phyloP scores from a whole-genome alignment of 2,329 filamentous ascomycete genomes.

The Fusarium succisae region DNA sequence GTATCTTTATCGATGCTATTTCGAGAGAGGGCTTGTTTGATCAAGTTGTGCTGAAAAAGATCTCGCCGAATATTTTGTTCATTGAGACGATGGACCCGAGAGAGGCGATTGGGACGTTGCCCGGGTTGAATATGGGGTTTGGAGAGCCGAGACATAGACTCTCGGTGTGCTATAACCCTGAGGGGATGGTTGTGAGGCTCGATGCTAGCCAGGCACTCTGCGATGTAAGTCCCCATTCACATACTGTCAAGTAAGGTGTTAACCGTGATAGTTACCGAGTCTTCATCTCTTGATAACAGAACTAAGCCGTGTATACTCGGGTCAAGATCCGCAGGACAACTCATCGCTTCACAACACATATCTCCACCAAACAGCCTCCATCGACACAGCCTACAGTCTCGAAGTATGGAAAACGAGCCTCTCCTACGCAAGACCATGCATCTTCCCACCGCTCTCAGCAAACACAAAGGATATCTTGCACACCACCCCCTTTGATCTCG shows the following conservation, averaged over 20 bases:
- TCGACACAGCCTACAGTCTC: conserved; percentile 48
- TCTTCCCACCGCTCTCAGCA: conserved; percentile 55
- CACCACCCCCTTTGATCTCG: conserved; percentile 52
- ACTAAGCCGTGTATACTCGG: conserved; percentile 56
- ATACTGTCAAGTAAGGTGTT: not conserved
- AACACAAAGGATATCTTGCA: conserved; percentile 43
- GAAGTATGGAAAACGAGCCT: conserved; percentile 59
- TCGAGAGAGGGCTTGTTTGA: conserved; percentile 60
- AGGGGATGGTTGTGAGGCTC: conserved; percentile 58
- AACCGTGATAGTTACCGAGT: conserved; percentile 45
- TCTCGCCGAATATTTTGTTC: conserved; percentile 63
- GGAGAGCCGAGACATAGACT: conserved; percentile 60
- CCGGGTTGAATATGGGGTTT: conserved; percentile 50
- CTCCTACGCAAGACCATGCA: conserved; percentile 51
- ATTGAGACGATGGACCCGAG: conserved; percentile 55
- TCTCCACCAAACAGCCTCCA: conserved; percentile 40
- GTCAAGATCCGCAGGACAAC: conserved; percentile 43
- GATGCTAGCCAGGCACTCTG: conserved; percentile 63
- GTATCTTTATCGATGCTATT: conserved; percentile 62
- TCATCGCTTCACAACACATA: conserved; percentile 39
- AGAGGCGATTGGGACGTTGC: conserved; percentile 53
- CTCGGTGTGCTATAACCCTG: conserved; percentile 57
- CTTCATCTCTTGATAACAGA: conserved; percentile 59
- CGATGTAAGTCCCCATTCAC: conserved; percentile 47
- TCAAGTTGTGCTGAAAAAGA: conserved; percentile 57